A percentile compares a stretch with the other conserved stretches of the same genome.
Evolutionary conservation across 257 asterid species (phyloP).

Genomic region (Nicotiana noctiflora): DNA sequence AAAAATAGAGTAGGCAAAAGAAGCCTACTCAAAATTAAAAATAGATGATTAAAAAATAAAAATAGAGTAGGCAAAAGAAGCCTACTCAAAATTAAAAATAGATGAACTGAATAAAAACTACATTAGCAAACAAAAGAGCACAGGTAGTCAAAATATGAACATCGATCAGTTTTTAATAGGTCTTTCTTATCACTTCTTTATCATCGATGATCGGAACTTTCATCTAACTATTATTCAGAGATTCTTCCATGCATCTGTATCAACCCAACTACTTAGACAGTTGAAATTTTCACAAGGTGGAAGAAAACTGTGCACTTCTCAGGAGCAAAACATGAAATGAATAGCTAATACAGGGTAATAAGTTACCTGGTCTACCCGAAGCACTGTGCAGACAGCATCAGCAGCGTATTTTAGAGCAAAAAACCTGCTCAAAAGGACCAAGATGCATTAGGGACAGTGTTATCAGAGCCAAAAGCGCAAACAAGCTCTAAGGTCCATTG

Average conservation of each 20-base stretch:
- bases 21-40: background rate
- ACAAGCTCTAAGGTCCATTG: too few relatives aligned
- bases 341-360: background rate
- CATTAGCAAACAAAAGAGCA: background rate
- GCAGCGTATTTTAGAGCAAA: slow-evolving; percentile 93
- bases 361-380: slow-evolving; percentile 95
- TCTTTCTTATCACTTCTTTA: background rate
- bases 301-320: background rate
- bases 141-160: background rate
- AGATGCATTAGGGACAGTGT: slow-evolving; percentile 2
- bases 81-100: background rate
- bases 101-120: background rate
- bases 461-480: too few relatives aligned
- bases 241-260: background rate
- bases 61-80: background rate
- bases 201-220: background rate
- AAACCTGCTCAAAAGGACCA: slow-evolving; percentile 34
- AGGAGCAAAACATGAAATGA: background rate
- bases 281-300: background rate
- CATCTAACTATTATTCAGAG: background rate
- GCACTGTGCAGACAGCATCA: slow-evolving; percentile 90
- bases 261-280: background rate
- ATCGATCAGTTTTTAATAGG: background rate
- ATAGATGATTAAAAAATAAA: background rate
- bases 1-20: background rate